A percentile compares a stretch with the other conserved stretches of the same genome.
Conservation (phyloP, 2,329 filamentous ascomycete species). For the Curvularia lunata region DNA sequence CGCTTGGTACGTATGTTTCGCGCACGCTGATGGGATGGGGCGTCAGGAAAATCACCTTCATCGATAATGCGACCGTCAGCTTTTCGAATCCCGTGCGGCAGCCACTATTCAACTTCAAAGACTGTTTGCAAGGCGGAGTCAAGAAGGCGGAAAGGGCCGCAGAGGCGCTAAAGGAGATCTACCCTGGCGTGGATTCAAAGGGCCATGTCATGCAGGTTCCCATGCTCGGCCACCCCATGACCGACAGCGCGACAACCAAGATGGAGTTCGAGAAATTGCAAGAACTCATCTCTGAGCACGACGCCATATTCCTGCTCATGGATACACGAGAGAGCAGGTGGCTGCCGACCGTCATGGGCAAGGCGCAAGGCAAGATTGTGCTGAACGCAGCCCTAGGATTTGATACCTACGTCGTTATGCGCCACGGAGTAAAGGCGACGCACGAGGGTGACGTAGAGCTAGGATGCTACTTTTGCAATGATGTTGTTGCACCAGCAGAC, state of each 20-base stretch:
- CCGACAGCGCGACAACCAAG: slow-evolving; percentile 72
- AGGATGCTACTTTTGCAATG: slow-evolving; percentile 98
- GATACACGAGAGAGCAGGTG: slow-evolving; percentile 93
- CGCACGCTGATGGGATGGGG: slow-evolving; percentile 95
- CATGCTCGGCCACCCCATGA: slow-evolving; percentile 92
- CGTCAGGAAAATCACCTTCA: slow-evolving; percentile 90
- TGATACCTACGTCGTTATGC: slow-evolving; percentile 96
- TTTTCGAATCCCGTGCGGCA: slow-evolving; percentile 97
- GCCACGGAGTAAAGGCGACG: slow-evolving; percentile 73
- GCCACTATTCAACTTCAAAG: slow-evolving; percentile 86
- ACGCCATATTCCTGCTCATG: slow-evolving; percentile 96
- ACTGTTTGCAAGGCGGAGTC: slow-evolving; percentile 84
- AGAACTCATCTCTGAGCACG: slow-evolving; percentile 79
- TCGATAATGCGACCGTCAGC: slow-evolving; percentile 91
- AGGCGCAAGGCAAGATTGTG: slow-evolving; percentile 89
- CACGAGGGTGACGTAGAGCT: slow-evolving; percentile 67
- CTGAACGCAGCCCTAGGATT: slow-evolving; percentile 97
- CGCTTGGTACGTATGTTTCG: slow-evolving; percentile 91
- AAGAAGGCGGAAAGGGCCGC: slow-evolving; percentile 84
- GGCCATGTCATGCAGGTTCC: slow-evolving; percentile 87
- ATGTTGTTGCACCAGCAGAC: slow-evolving; percentile 92
- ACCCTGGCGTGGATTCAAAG: slow-evolving; percentile 82
- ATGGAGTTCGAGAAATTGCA: slow-evolving; percentile 78
- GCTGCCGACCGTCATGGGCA: slow-evolving; percentile 96
- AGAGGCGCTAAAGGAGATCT: slow-evolving; percentile 80